Evolutionary conservation across 2,329 filamentous ascomycete species (phyloP).

Genomic region (Claviceps africana): DNA sequence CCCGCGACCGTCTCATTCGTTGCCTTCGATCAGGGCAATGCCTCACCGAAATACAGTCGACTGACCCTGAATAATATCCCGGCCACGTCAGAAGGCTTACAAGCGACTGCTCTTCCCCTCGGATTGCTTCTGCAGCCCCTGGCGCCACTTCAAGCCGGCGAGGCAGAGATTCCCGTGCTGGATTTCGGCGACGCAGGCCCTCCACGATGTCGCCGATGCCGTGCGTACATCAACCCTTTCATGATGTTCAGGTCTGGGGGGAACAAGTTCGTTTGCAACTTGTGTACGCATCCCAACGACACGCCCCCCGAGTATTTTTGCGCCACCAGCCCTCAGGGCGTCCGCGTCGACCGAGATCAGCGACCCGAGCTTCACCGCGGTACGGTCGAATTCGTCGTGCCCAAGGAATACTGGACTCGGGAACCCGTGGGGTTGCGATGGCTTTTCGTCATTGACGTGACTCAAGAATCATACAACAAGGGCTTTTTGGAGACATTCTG

Average conservation of each 20-base stretch:
- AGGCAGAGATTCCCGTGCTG: constrained; percentile 75
- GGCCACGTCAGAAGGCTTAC: constrained; percentile 62
- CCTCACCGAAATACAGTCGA: constrained; percentile 84
- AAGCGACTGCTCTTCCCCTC: constrained; percentile 69
- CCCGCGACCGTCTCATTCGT: constrained; percentile 81
- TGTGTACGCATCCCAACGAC: constrained; percentile 95
- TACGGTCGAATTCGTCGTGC: constrained; percentile 91
- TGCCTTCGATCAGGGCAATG: constrained; percentile 90
- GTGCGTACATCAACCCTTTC: constrained; percentile 96
- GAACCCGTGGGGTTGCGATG: constrained; percentile 77
- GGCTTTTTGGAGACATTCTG: constrained; percentile 85
- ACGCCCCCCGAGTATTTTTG: constrained; percentile 86
- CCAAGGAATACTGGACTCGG: constrained; percentile 97
- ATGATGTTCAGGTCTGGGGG: constrained; percentile 94
- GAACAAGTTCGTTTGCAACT: constrained; percentile 95
- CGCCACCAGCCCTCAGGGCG: constrained; percentile 73
- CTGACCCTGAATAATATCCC: constrained; percentile 92
- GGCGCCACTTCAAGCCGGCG: constrained; percentile 68
- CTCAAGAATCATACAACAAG: constrained; percentile 79
- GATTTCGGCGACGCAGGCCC: constrained; percentile 90
- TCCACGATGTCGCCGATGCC: constrained; percentile 80
- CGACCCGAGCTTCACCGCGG: constrained; percentile 80
- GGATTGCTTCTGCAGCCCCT: constrained; percentile 83
- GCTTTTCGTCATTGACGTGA: constrained; percentile 88
- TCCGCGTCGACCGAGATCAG: constrained; percentile 76